A percentile compares a stretch with the other conserved stretches of the same genome.
These are phyloP conservation scores for Aethionema arabicum DNA, from an alignment of 345 rosid genomes.

Conservation along the genomic window DNA sequence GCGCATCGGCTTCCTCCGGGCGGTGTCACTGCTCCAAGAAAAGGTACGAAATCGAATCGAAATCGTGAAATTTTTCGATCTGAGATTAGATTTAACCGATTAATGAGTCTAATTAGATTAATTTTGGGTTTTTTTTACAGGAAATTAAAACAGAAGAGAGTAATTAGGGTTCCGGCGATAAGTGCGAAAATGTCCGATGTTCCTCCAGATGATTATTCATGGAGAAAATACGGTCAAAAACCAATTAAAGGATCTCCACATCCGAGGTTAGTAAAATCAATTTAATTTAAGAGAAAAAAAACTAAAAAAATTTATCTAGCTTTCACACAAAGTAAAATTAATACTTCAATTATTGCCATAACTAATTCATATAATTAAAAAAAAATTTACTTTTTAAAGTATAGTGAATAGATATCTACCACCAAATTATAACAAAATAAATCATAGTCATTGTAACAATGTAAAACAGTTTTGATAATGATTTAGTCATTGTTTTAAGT, in stretches of 20 bases:
- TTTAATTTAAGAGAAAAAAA: neutral
- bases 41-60: conserved; percentile 43
- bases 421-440: too few species aligned
- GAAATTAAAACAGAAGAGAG: conserved; percentile 64
- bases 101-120: too few species aligned
- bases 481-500: too few species aligned
- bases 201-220: conserved; percentile 93
- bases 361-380: too few species aligned
- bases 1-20: conserved; percentile 57
- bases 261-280: conserved; percentile 56
- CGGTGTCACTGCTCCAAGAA: conserved; percentile 94
- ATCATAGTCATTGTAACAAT: too few species aligned
- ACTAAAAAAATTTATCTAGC: too few species aligned
- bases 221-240: conserved; percentile 98
- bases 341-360: too few species aligned
- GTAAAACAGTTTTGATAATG: too few species aligned
- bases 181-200: conserved; percentile 89
- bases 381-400: too few species aligned
- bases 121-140: conserved; percentile 38
- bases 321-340: too few species aligned
- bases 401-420: too few species aligned
- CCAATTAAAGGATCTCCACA: conserved; percentile 98
- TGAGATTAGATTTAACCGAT: neutral
- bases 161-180: conserved; percentile 84
- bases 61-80: too few species aligned